These are phyloP conservation scores for Hyaloscypha variabilis DNA, from an alignment of 495 filamentous ascomycete species.

Conservation along the genomic window DNA sequence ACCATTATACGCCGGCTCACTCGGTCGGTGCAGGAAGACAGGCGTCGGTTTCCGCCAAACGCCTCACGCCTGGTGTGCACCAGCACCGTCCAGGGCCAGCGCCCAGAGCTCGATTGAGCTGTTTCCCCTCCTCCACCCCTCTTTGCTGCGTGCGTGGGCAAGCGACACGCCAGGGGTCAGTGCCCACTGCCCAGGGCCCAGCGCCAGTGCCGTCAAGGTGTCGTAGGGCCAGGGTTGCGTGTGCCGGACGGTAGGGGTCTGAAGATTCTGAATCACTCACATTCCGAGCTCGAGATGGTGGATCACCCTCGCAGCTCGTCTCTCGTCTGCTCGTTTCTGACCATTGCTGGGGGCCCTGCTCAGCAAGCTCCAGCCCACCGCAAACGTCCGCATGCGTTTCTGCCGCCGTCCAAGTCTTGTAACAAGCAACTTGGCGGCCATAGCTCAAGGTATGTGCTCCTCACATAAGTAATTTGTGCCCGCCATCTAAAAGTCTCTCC, in stretches of 20 bases:
- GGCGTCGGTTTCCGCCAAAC: too few species aligned
- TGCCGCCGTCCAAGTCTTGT: conserved; percentile 17
- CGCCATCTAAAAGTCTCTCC: conserved; percentile 7
- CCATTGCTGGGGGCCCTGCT: conserved; percentile 13
- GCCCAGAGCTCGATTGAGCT: too few species aligned
- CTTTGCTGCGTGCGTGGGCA: not conserved
- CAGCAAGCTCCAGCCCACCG: conserved; percentile 17
- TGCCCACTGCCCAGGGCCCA: too few species aligned
- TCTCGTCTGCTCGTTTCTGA: conserved; percentile 23
- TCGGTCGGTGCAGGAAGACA: too few species aligned
- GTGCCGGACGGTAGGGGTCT: conserved; percentile 14
- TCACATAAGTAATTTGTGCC: conserved; percentile 29
- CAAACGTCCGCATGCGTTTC: conserved; percentile 15
- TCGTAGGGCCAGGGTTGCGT: not conserved
- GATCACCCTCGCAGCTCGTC: conserved; percentile 32
- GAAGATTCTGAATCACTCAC: conserved; percentile 25
- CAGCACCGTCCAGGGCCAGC: too few species aligned
- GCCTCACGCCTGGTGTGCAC: too few species aligned
- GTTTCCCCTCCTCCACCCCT: not conserved
- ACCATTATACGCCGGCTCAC: too few species aligned
- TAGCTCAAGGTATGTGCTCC: conserved; percentile 18
- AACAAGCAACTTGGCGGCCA: conserved; percentile 28
- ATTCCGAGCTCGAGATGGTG: conserved; percentile 29
- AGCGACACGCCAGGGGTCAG: not conserved
- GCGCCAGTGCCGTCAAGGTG: conserved; percentile 2